phyloP scores from a whole-genome alignment of 306 rosid genomes.

The Argentina anserina region DNA sequence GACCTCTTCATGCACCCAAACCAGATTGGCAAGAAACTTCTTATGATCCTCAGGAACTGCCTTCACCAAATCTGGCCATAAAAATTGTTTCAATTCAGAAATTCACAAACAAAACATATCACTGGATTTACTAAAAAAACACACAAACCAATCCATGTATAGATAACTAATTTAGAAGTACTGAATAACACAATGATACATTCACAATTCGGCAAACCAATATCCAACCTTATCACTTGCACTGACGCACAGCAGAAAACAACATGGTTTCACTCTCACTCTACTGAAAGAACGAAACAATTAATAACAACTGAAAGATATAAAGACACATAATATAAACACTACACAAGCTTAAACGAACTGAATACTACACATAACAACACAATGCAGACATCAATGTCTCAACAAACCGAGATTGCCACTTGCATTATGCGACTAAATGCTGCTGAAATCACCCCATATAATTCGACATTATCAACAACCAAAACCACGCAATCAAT shows the following conservation, averaged over 20 bases:
- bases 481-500: background rate
- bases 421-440: too few species aligned
- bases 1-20: slow-evolving; percentile 97
- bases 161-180: background rate
- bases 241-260: too few species aligned
- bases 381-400: background rate
- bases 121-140: background rate
- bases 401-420: background rate
- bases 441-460: too few species aligned
- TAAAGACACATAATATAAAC: too few species aligned
- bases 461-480: background rate
- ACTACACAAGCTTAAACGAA: background rate
- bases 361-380: background rate
- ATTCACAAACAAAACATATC: background rate
- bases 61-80: slow-evolving; percentile 68
- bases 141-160: background rate
- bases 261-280: background rate
- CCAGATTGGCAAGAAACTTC: slow-evolving; percentile 78
- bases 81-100: background rate
- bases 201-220: background rate
- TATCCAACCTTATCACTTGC: background rate
- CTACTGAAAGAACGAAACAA: too few species aligned
- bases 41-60: slow-evolving; percentile 93
- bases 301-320: too few species aligned
- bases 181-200: background rate